A percentile compares a stretch with the other conserved stretches of the same genome.
Evolutionary conservation across 495 filamentous ascomycete genomes (phyloP).

Genomic region (Daldinia childiae): DNA sequence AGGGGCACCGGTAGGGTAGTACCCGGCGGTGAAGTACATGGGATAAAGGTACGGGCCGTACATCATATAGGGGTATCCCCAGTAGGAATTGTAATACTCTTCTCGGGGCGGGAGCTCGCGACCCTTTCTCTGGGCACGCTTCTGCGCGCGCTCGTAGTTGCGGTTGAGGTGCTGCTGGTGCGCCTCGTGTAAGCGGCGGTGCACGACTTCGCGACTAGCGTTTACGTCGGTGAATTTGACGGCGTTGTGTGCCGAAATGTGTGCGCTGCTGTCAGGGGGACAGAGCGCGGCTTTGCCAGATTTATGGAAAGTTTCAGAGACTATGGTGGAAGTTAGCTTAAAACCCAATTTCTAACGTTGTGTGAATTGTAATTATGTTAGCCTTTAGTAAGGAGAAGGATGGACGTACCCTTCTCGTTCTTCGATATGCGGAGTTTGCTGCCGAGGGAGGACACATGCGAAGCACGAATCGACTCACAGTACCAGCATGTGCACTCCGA

Average conservation of each 20-base stretch:
- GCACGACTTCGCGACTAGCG: slow-evolving; percentile 60
- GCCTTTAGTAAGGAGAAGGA: slow-evolving; percentile 34
- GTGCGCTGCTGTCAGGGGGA: slow-evolving; percentile 67
- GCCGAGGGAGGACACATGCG: slow-evolving; percentile 61
- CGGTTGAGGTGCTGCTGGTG: slow-evolving; percentile 64
- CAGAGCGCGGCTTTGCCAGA: slow-evolving; percentile 64
- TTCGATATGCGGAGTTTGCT: slow-evolving; percentile 54
- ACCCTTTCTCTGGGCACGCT: slow-evolving; percentile 69
- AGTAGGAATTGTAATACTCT: slow-evolving; percentile 61
- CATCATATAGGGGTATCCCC: slow-evolving; percentile 61
- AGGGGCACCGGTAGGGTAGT: slow-evolving; percentile 60
- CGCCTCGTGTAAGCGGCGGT: slow-evolving; percentile 58
- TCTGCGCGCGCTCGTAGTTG: slow-evolving; percentile 69
- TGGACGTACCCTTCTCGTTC: slow-evolving; percentile 54
- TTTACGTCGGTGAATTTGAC: slow-evolving; percentile 40
- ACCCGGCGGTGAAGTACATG: slow-evolving; percentile 45
- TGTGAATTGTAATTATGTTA: slow-evolving; percentile 23
- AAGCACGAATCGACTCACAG: slow-evolving; percentile 77
- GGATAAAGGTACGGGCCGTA: slow-evolving; percentile 51
- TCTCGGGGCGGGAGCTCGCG: slow-evolving; percentile 59
- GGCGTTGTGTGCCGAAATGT: slow-evolving; percentile 75
- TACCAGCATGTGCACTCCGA: slow-evolving; percentile 92
- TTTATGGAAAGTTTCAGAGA: slow-evolving; percentile 62
- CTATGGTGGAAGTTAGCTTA: slow-evolving; percentile 38
- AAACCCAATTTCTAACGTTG: no score